Percentiles rank a stretch among this genome's conserved stretches.
These are phyloP conservation scores for Cladophialophora immunda DNA, from an alignment of 2,329 filamentous ascomycete genomes.

Conservation along the genomic window DNA sequence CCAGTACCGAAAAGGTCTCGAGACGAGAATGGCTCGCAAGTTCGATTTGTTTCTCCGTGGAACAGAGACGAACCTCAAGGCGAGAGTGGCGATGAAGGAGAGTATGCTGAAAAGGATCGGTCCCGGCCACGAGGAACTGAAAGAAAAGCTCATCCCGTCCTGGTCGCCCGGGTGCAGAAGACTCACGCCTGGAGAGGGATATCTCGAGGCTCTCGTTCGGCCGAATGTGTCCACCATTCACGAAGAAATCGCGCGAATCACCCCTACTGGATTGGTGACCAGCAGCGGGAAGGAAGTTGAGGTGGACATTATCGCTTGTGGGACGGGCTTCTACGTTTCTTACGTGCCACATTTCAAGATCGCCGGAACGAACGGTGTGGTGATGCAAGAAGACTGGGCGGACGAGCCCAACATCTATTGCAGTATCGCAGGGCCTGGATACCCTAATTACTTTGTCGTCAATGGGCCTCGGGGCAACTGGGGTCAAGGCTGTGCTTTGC, in stretches of 20 bases:
- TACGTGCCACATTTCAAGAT: conserved; percentile 29
- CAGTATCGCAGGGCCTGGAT: conserved; percentile 13
- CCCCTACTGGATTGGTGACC: conserved; percentile 49
- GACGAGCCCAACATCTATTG: conserved; percentile 23
- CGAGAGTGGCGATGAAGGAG: conserved; percentile 51
- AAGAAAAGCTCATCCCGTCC: conserved; percentile 45
- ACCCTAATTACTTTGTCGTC: conserved; percentile 33
- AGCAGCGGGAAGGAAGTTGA: conserved; percentile 49
- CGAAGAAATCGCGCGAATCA: conserved; percentile 53
- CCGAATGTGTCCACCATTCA: conserved; percentile 40
- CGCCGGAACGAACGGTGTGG: conserved; percentile 10
- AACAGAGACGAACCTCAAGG: conserved; percentile 50
- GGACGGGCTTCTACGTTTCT: conserved; percentile 52
- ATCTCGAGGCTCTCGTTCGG: conserved; percentile 57
- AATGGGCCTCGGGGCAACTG: conserved; percentile 20
- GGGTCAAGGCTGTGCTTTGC: conserved; percentile 15
- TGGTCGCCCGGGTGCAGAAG: conserved; percentile 54
- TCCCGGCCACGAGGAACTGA: conserved; percentile 53
- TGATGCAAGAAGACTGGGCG: conserved; percentile 15
- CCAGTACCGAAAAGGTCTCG: conserved; percentile 20
- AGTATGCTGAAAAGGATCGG: conserved; percentile 55
- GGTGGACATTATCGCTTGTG: conserved; percentile 52
- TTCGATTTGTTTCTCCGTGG: conserved; percentile 45
- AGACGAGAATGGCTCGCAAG: conserved; percentile 12
- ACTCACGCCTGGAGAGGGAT: conserved; percentile 61